Evolutionary conservation across 164 flowering plant species (phyloP).

Genomic region (Nelumbo lutea): DNA sequence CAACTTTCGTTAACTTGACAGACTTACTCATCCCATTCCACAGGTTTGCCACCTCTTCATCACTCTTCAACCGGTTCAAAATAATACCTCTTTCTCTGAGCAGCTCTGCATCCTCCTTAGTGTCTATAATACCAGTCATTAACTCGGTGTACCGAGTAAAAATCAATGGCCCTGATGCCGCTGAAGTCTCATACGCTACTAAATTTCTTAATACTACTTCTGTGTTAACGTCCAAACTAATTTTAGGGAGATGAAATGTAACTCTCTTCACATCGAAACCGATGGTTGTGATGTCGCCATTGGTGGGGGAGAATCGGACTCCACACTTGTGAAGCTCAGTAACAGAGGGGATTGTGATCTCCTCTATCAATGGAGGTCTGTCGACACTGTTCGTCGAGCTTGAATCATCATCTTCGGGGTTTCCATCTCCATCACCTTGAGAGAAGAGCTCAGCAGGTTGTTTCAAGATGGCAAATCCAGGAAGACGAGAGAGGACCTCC

Average conservation of each 20-base stretch:
- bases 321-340: constrained; percentile 2
- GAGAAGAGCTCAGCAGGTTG: neutral
- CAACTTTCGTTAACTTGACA: constrained; percentile 16
- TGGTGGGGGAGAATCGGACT: neutral
- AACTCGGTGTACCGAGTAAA: constrained; percentile 26
- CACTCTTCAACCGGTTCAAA: constrained; percentile 22
- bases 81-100: constrained; percentile 20
- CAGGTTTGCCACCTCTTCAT: constrained; percentile 17
- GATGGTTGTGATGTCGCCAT: constrained; percentile 1
- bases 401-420: neutral
- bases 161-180: constrained; percentile 15
- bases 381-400: neutral
- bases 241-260: constrained; percentile 7
- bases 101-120: constrained; percentile 21
- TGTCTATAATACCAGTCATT: constrained; percentile 30
- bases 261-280: neutral
- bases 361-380: neutral
- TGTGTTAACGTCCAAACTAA: constrained; percentile 8
- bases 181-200: constrained; percentile 25
- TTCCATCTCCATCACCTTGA: neutral
- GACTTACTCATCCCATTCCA: constrained; percentile 27
- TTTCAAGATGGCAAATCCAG: no score
- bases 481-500: neutral
- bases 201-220: constrained; percentile 24
- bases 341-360: constrained; percentile 12